These are phyloP conservation scores for Nematocida sp. DNA, from an alignment of 371 early-diverging fungal genomes.

Conservation along the genomic window DNA sequence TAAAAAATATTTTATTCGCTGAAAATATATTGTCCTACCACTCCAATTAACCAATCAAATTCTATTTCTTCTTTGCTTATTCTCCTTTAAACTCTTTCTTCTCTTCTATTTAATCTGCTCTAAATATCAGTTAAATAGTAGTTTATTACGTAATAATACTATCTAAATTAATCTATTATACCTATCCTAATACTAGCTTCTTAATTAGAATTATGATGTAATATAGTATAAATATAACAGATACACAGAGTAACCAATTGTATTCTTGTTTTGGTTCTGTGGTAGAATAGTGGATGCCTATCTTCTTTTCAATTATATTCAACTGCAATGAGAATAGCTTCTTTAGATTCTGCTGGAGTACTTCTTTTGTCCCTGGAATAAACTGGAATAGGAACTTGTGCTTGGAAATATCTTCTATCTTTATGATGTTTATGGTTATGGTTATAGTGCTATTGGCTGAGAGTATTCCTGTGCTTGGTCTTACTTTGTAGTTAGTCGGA, in stretches of 20 bases:
- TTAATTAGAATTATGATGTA: neutral
- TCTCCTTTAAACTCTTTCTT: too few species aligned
- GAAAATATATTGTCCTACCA: too few species aligned
- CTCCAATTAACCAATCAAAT: too few species aligned
- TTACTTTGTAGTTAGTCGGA: slow-evolving; percentile 28
- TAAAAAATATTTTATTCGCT: too few species aligned
- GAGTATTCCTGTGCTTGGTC: slow-evolving; percentile 23
- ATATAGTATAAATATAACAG: slow-evolving; percentile 2
- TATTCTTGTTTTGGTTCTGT: neutral
- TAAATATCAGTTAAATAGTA: too few species aligned
- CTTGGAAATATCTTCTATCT: neutral
- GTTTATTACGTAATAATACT: too few species aligned
- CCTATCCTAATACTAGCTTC: neutral
- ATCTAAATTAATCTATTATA: too few species aligned
- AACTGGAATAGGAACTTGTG: slow-evolving; percentile 45
- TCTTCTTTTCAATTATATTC: slow-evolving; percentile 12
- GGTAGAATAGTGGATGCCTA: neutral
- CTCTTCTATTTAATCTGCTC: too few species aligned
- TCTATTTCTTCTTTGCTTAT: too few species aligned
- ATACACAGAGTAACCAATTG: neutral
- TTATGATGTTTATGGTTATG: neutral
- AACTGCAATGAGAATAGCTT: slow-evolving; percentile 23
- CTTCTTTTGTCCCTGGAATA: neutral
- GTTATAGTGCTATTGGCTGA: neutral
- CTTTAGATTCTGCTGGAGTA: slow-evolving; percentile 3